These are phyloP conservation scores for Lunularia cruciata DNA, from an alignment of 225 moss, liverwort and hornwort species.

Conservation along the genomic window DNA sequence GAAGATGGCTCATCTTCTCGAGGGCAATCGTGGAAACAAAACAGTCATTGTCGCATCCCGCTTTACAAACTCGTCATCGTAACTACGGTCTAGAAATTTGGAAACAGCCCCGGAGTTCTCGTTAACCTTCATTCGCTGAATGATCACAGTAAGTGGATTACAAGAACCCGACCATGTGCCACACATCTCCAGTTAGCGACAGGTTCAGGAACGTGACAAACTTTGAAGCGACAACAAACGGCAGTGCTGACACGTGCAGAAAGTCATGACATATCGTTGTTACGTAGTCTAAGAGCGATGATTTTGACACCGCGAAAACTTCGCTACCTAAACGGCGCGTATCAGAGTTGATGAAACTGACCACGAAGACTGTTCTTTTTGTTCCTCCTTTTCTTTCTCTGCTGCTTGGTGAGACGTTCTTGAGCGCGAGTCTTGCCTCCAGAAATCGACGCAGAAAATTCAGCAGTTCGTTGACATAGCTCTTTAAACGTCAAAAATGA, in stretches of 20 bases:
- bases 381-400: too few relatives aligned
- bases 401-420: neutral
- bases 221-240: neutral
- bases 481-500: neutral
- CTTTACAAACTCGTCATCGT: too few relatives aligned
- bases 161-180: constrained; percentile 5
- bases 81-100: too few relatives aligned
- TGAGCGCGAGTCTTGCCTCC: neutral
- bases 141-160: too few relatives aligned
- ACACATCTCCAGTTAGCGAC: neutral
- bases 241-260: neutral
- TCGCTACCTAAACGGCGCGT: too few relatives aligned
- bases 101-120: too few relatives aligned
- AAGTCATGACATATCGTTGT: neutral
- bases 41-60: too few relatives aligned
- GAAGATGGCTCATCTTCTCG: too few relatives aligned
- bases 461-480: constrained; percentile 3
- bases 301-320: neutral
- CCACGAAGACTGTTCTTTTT: too few relatives aligned
- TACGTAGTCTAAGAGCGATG: neutral
- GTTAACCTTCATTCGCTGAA: too few relatives aligned
- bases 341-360: too few relatives aligned
- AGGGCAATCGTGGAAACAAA: too few relatives aligned
- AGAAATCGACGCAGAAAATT: neutral
- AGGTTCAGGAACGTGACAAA: constrained; percentile 5